Evolutionary conservation across 116 monocot species (phyloP).

Genomic region (Zostera marina): DNA sequence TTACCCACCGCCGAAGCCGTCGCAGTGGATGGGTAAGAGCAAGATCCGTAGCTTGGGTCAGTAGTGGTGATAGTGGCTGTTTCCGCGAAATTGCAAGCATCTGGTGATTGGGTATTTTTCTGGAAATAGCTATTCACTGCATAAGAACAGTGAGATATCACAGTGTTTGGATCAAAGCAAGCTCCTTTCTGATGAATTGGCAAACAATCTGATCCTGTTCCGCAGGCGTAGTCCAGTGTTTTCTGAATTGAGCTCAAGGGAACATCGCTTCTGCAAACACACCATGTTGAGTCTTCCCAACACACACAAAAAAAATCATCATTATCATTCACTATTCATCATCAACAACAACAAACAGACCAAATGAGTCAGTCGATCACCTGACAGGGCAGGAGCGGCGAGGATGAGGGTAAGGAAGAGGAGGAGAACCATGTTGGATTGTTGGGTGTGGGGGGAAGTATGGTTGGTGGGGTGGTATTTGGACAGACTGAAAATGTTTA

Average conservation of each 20-base stretch:
- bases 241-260: slow-evolving; percentile 27
- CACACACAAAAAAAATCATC: background rate
- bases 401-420: slow-evolving; percentile 22
- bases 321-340: too few relatives aligned
- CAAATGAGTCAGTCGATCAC: slow-evolving; percentile 8
- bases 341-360: background rate
- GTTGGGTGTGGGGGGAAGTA: too few relatives aligned
- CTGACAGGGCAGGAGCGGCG: slow-evolving; percentile 24
- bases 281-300: slow-evolving; percentile 55
- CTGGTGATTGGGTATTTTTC: slow-evolving; percentile 28
- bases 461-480: too few relatives aligned
- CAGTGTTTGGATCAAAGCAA: slow-evolving; percentile 54
- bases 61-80: slow-evolving; percentile 16
- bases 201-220: slow-evolving; percentile 57
- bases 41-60: slow-evolving; percentile 41
- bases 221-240: slow-evolving; percentile 81
- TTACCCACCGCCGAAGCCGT: too few relatives aligned
- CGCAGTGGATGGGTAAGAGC: too few relatives aligned
- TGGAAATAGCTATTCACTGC: slow-evolving; percentile 87
- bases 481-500: too few relatives aligned
- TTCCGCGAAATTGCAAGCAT: slow-evolving; percentile 43
- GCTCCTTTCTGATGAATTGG: slow-evolving; percentile 37
- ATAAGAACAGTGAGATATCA: slow-evolving; percentile 49
- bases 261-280: slow-evolving; percentile 41
- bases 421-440: slow-evolving; percentile 26